Base-by-base conservation (phyloP, 176 grass and related monocot genomes). In the Thinopyrum elongatum region DNA sequence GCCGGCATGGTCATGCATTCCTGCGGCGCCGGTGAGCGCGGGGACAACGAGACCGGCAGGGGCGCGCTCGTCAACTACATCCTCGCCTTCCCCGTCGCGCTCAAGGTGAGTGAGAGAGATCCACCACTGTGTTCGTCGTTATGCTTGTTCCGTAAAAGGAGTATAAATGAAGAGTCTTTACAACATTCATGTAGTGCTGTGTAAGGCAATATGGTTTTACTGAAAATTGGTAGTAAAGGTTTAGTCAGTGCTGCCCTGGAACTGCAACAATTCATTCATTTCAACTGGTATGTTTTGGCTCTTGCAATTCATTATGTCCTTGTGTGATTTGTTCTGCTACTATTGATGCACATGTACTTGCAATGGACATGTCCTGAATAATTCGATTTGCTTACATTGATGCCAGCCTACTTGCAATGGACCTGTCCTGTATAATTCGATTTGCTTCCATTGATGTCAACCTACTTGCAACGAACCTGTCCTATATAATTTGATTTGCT, bases 41-140 rank as follows among this genome's bases (percentile, higher is more conserved):
- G 15, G 44, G 44, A 76, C 44, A 80, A 87, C 21, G 55, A 53
- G 1, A 17, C 27, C 11, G 76, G 87, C 26, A 86, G 58, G 79
- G 71, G 34, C 19, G 86, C 77, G 4, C 74, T 98, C 63, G 9
- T 98, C 81, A 91, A 90, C 73, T 98, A 98, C 84, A 92, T 98
- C 74, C 86, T 98, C 84, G 90, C 97, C 13, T 96, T 98, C 90
- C 92, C 94, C 0, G 66, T 96, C 11, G 94, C 92, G 14, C 97
- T 98, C 80, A 98, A 98, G 97, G 96, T 97, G 57, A 74, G 12
- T 1, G 17, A 57, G 55, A 58, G 7, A 22, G 7, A 64, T 59
- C 6, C 58, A 10, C 27, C 65, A 31, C 65, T 34, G 47, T 17
- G 47, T 17, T 51, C 47, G 0, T 53, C 16, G 0, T 7, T 19